These are phyloP conservation scores for Halophytophthora batemanensis DNA, from an alignment of 352 stramenopile species.

Conservation along the genomic window DNA sequence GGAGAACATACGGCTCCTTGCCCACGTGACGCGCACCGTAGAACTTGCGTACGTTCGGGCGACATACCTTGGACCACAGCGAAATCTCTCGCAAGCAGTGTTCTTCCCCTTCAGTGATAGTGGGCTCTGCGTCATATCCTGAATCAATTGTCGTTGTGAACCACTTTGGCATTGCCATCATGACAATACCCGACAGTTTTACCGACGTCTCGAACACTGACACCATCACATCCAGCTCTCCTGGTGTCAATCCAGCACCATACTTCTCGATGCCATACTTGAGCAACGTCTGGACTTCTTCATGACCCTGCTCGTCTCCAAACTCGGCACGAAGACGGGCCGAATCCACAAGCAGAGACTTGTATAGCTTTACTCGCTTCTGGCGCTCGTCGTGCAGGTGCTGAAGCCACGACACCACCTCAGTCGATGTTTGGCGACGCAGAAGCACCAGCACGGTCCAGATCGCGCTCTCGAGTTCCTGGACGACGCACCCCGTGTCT, in stretches of 20 bases:
- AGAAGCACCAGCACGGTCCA: too few species aligned
- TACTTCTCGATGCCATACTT: constrained; percentile 7
- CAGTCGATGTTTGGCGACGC: too few species aligned
- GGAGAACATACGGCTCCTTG: background rate
- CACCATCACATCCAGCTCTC: constrained; percentile 3
- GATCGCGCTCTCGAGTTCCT: too few species aligned
- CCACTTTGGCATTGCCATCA: constrained; percentile 6
- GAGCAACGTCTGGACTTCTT: constrained; percentile 7
- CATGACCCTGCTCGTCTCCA: constrained; percentile 3
- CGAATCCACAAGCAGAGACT: constrained; percentile 1
- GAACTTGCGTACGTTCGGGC: constrained; percentile 17
- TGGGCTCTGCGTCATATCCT: too few species aligned
- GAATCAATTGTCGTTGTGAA: background rate
- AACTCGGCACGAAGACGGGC: background rate
- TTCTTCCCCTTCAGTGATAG: too few species aligned
- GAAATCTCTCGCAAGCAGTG: background rate
- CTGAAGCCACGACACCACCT: too few species aligned
- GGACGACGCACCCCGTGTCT: too few species aligned
- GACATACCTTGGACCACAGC: constrained; percentile 2
- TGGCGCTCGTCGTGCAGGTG: too few species aligned
- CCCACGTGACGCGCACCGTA: constrained; percentile 17
- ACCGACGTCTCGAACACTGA: constrained; percentile 4
- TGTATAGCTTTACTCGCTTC: background rate
- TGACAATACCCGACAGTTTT: background rate
- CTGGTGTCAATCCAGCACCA: background rate